Conservation (phyloP, 1,284 basidiomycete species). For the Pseudozyma sp. region DNA sequence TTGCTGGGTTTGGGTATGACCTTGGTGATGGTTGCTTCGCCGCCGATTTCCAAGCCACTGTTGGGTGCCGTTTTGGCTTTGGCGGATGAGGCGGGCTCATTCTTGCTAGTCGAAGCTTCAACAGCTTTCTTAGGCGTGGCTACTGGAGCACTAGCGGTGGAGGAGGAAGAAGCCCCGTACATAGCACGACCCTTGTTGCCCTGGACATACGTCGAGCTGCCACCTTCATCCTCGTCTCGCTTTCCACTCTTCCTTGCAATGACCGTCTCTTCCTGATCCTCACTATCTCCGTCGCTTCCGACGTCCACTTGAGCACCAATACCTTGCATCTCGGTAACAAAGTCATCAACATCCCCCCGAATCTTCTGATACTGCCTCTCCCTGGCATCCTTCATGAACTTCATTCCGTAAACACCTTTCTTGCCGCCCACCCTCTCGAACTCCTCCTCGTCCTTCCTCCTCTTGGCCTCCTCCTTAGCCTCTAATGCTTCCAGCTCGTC, state of each 20-base stretch:
- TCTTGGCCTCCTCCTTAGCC: constrained; percentile 35
- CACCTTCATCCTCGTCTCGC: neutral
- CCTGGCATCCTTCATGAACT: constrained; percentile 68
- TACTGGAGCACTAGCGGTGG: neutral
- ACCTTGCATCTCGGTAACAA: constrained; percentile 46
- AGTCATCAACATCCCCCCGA: constrained; percentile 52
- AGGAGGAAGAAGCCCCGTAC: constrained; percentile 35
- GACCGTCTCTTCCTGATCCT: constrained; percentile 21
- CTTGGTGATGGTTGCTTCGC: constrained; percentile 14
- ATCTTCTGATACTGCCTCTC: constrained; percentile 52
- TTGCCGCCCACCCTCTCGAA: constrained; percentile 48
- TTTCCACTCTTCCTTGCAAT: constrained; percentile 2
- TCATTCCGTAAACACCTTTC: constrained; percentile 66
- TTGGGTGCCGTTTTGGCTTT: neutral
- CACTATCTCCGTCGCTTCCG: constrained; percentile 21
- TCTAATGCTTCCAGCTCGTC: constrained; percentile 58
- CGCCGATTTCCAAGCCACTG: constrained; percentile 19
- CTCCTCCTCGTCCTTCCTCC: constrained; percentile 41
- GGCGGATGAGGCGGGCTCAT: neutral
- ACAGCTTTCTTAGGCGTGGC: constrained; percentile 15
- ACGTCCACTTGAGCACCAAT: constrained; percentile 24
- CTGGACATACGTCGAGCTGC: constrained; percentile 27
- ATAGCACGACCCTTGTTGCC: constrained; percentile 56
- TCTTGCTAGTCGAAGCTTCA: neutral
- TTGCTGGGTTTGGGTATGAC: neutral